Evolutionary conservation across 2,329 filamentous ascomycete genomes (phyloP).

Genomic region (Seiridium cupressi): DNA sequence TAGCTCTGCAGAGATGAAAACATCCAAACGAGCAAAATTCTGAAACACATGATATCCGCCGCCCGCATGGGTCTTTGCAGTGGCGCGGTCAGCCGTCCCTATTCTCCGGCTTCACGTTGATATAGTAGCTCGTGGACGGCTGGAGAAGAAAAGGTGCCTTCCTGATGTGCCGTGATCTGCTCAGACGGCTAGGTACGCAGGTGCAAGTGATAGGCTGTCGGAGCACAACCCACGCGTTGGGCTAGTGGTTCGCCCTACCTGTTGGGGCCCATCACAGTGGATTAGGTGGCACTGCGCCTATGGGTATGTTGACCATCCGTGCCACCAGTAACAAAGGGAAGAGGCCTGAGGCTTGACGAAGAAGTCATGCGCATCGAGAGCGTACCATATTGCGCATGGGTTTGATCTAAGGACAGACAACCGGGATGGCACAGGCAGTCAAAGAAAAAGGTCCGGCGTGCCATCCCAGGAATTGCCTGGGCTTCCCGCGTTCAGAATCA

Average conservation of each 20-base stretch:
- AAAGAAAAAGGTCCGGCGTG: not conserved
- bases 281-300: no score
- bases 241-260: no score
- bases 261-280: no score
- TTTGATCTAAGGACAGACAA: not conserved
- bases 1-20: not conserved
- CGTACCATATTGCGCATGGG: not conserved
- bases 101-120: not conserved
- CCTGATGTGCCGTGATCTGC: no score
- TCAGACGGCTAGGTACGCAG: no score
- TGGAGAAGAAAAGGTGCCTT: not conserved
- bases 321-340: not conserved
- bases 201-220: no score
- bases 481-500: no score
- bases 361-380: not conserved
- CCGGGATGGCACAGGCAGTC: not conserved
- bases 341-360: not conserved
- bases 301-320: no score
- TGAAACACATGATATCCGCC: constrained; percentile 7
- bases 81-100: not conserved
- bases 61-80: constrained; percentile 4
- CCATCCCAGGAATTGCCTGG: not conserved
- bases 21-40: not conserved
- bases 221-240: no score
- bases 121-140: not conserved